These are phyloP conservation scores for Trichophyton mentagrophytes DNA, from an alignment of 2,329 filamentous ascomycete species.

Conservation along the genomic window DNA sequence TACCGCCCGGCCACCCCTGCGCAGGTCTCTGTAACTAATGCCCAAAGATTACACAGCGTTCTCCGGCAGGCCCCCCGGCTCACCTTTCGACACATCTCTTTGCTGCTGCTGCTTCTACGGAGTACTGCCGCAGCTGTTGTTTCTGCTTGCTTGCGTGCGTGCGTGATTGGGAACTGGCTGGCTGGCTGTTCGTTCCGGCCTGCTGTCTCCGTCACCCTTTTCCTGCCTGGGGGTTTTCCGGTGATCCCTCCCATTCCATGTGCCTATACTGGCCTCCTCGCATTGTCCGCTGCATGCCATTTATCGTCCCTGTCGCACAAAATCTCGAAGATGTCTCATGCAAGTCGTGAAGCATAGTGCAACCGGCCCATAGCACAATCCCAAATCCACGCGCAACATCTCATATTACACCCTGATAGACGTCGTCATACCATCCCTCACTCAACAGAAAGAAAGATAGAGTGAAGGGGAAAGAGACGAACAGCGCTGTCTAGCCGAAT, in stretches of 20 bases:
- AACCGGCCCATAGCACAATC: not conserved
- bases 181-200: not conserved
- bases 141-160: not conserved
- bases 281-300: conserved; percentile 1
- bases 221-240: not conserved
- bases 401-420: conserved; percentile 1
- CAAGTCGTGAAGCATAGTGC: conserved; percentile 3
- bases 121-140: not conserved
- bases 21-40: conserved; percentile 4
- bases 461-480: not conserved
- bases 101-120: not conserved
- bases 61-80: not conserved
- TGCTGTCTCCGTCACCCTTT: not conserved
- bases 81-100: not conserved
- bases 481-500: not conserved
- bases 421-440: not conserved
- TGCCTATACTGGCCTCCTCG: not conserved
- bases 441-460: not conserved
- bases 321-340: conserved; percentile 2
- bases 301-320: conserved; percentile 1
- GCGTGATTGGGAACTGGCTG: no score
- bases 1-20: not conserved
- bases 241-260: conserved; percentile 2
- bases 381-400: conserved; percentile 2
- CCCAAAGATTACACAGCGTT: conserved; percentile 6